Evolutionary conservation across 164 flowering plant genomes (phyloP), one percentile per base, ranked within the genome.

Genomic region (Aristolochia contorta): DNA sequence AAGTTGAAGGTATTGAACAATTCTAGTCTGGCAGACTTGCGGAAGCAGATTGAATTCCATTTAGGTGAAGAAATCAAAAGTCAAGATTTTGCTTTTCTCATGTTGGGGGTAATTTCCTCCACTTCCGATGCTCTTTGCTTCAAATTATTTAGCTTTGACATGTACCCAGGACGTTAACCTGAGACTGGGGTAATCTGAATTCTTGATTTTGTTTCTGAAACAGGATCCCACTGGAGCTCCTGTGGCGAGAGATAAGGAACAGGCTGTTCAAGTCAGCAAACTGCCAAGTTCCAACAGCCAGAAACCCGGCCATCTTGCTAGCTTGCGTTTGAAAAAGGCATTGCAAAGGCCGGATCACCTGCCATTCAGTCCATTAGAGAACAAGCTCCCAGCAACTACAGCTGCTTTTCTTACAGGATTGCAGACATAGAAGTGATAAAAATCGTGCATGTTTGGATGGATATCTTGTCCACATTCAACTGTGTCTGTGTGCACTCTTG

Each of bases 141-240:
- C 49, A 7, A 1, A 0, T 19, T 59, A 2, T 23, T 9, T 56
- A n/a, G 37, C 47, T 22, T 57, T 57, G 6, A 41, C 41, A 2
- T 1, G 22, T 41, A 12, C 9, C 14, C 19, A 33, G 0, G 16
- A 13, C 1, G 33, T 15, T 55, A 30, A 25, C n/a, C n/a, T n/a
- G n/a, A n/a, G n/a, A n/a, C n/a, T n/a, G n/a, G n/a, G n/a, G n/a
- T n/a, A n/a, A n/a, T n/a, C n/a, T n/a, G n/a, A n/a, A n/a, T 0
- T 15, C 2, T 25, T 32, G 18, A 0, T 16, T 58, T 9, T 15
- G 16, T 24, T 47, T 59, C 6, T 49, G 15, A 21, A 22, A 16
- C 78, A 84, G 94, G 90, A 84, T 62, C 85, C 85, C 0, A 78
- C 79, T 46, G 89, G 89, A 56, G 84, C 84, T 45, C 80, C 83